Evolutionary conservation across 805 yeast species (phyloP).

Genomic region (Isabelozyma rhagii): DNA sequence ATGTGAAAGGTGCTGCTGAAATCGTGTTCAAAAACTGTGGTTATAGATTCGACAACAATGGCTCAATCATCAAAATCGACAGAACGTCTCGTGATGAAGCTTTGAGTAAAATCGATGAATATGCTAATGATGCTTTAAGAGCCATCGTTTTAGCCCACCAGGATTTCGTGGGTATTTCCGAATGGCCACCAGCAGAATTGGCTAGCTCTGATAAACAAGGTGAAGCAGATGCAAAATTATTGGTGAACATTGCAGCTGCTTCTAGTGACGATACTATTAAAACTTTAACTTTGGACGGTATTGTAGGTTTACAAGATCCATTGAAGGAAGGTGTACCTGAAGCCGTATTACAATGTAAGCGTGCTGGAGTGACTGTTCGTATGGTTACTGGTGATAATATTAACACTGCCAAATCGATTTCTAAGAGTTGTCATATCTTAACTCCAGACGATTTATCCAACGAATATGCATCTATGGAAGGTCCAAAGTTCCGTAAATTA

Average conservation of each 20-base stretch:
- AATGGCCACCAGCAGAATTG: slow-evolving; percentile 69
- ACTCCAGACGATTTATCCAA: slow-evolving; percentile 49
- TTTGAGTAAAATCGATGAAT: slow-evolving; percentile 39
- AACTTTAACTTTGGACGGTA: slow-evolving; percentile 55
- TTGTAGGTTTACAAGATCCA: slow-evolving; percentile 96
- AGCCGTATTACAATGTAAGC: slow-evolving; percentile 81
- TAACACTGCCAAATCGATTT: slow-evolving; percentile 87
- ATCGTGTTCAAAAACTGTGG: slow-evolving; percentile 65
- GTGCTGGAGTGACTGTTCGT: slow-evolving; percentile 91
- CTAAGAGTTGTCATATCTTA: slow-evolving; percentile 78
- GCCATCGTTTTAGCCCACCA: slow-evolving; percentile 85
- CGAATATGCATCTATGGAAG: slow-evolving; percentile 78
- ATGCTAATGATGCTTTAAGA: slow-evolving; percentile 79
- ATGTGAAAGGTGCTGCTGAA: slow-evolving; percentile 94
- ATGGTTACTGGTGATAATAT: slow-evolving; percentile 99
- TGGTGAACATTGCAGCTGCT: slow-evolving; percentile 21
- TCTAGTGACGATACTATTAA: slow-evolving; percentile 19
- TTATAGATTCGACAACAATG: slow-evolving; percentile 23
- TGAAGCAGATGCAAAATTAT: slow-evolving; percentile 24
- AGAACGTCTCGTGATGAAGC: slow-evolving; percentile 24
- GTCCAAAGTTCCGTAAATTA: slow-evolving; percentile 80
- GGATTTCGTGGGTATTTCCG: slow-evolving; percentile 47
- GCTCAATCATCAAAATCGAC: slow-evolving; percentile 22
- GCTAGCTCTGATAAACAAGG: slow-evolving; percentile 13
- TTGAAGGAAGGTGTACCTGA: slow-evolving; percentile 84